Conservation (phyloP, 164 flowering plant genomes). For the Berberis thunbergii region DNA sequence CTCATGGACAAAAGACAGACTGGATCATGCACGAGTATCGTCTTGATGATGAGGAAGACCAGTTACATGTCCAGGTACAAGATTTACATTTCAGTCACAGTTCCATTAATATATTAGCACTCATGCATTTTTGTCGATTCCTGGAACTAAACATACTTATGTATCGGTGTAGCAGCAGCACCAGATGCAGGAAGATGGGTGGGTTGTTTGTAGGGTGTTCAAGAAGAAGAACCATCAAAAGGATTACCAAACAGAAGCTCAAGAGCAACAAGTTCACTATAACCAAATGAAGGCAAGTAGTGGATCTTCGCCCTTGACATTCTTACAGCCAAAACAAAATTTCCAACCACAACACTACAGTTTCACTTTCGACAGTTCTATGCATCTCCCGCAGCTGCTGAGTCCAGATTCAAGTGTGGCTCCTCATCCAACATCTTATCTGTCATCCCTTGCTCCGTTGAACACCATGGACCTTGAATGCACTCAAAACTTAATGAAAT, state of each 20-base stretch:
- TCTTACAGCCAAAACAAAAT: constrained; percentile 19
- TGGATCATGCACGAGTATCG: constrained; percentile 72
- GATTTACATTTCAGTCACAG: not conserved
- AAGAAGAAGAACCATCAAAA: constrained; percentile 47
- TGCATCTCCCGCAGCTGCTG: constrained; percentile 64
- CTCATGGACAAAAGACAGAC: constrained; percentile 51
- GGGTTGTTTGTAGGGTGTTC: constrained; percentile 92
- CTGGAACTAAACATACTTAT: no score
- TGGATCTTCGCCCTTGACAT: constrained; percentile 5
- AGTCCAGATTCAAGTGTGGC: constrained; percentile 32
- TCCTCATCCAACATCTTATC: constrained; percentile 14
- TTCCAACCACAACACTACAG: constrained; percentile 15
- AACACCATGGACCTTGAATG: constrained; percentile 36
- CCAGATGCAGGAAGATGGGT: constrained; percentile 62
- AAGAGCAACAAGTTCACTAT: constrained; percentile 14
- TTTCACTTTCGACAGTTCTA: constrained; percentile 30
- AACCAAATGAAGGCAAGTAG: constrained; percentile 16
- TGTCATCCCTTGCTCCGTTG: constrained; percentile 16
- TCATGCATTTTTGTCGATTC: no score
- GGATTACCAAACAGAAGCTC: constrained; percentile 20
- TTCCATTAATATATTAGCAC: no score
- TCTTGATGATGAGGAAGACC: constrained; percentile 36
- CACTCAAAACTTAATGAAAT: constrained; percentile 34
- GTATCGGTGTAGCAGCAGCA: no score
- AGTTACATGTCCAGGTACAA: constrained; percentile 32